phyloP scores from a whole-genome alignment of 2,329 filamentous ascomycete genomes.

The Lomentospora prolificans region DNA sequence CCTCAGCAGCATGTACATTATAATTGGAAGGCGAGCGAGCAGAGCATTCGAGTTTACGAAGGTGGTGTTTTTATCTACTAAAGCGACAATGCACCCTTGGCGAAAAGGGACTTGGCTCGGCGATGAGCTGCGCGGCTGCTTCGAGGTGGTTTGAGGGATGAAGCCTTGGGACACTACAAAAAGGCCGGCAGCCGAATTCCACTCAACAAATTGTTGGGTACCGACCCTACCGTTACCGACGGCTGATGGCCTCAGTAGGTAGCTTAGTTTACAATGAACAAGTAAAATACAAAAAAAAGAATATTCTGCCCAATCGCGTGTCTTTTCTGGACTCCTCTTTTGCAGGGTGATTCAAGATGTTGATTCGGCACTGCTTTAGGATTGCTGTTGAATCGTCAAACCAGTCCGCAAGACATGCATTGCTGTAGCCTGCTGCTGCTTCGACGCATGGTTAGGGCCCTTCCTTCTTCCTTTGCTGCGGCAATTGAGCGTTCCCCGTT shows the following conservation, averaged over 20 bases:
- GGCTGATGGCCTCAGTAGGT: neutral
- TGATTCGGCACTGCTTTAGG: too few species aligned
- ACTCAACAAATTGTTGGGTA: conserved; percentile 4
- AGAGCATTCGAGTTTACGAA: neutral
- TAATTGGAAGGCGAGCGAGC: conserved; percentile 2
- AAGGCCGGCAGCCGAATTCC: neutral
- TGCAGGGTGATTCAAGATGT: neutral
- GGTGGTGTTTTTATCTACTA: neutral
- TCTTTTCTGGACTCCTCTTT: neutral
- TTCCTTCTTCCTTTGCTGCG: too few species aligned
- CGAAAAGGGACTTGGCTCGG: neutral
- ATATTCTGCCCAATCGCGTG: neutral
- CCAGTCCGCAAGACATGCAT: neutral
- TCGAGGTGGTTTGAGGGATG: neutral
- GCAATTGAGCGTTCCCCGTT: too few species aligned
- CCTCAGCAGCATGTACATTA: conserved; percentile 1
- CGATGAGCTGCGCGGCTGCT: neutral
- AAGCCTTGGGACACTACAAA: neutral
- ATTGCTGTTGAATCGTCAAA: neutral
- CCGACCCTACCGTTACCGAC: neutral
- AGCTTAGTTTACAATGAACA: conserved; percentile 2
- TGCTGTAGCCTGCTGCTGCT: neutral
- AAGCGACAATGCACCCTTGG: neutral
- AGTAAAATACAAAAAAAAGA: neutral
- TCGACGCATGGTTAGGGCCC: neutral